Evolutionary conservation across 768 basidiomycete species (phyloP).

Genomic region (Pulveroboletus sp.): DNA sequence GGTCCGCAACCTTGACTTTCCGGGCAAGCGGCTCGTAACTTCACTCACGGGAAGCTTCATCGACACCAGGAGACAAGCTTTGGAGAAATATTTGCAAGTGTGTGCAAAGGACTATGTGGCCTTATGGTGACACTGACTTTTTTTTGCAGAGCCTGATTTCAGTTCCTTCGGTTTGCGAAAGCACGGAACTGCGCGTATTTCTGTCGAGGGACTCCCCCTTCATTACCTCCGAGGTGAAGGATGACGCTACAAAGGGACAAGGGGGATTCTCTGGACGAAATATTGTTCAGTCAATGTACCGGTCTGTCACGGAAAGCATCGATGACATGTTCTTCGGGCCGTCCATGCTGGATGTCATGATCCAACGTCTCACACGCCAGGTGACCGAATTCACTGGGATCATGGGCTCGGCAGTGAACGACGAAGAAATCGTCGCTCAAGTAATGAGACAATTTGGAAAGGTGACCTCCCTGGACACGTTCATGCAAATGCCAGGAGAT

Average conservation of each 20-base stretch:
- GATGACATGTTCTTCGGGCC: slow-evolving; percentile 98
- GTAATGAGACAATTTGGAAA: slow-evolving; percentile 72
- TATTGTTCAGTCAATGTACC: slow-evolving; percentile 84
- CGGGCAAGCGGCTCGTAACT: slow-evolving; percentile 89
- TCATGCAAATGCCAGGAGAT: slow-evolving; percentile 73
- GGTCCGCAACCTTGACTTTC: slow-evolving; percentile 79
- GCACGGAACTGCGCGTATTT: slow-evolving; percentile 78
- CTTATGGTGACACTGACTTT: background rate
- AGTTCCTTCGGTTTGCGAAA: slow-evolving; percentile 75
- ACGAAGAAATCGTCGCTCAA: slow-evolving; percentile 83
- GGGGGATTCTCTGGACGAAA: slow-evolving; percentile 63
- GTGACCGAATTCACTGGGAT: slow-evolving; percentile 88
- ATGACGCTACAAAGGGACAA: slow-evolving; percentile 39
- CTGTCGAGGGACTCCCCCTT: slow-evolving; percentile 87
- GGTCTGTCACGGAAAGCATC: slow-evolving; percentile 89
- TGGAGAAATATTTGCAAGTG: slow-evolving; percentile 93
- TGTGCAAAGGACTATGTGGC: background rate
- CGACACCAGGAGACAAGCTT: slow-evolving; percentile 68
- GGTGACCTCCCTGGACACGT: slow-evolving; percentile 60
- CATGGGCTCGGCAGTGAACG: slow-evolving; percentile 71
- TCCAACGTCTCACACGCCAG: slow-evolving; percentile 85
- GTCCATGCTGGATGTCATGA: slow-evolving; percentile 94
- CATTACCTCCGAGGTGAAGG: slow-evolving; percentile 51
- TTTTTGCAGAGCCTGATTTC: slow-evolving; percentile 61
- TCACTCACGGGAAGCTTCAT: slow-evolving; percentile 86